Base-by-base conservation (phyloP, 2,329 filamentous ascomycete species). In the Phialophora expanda region DNA sequence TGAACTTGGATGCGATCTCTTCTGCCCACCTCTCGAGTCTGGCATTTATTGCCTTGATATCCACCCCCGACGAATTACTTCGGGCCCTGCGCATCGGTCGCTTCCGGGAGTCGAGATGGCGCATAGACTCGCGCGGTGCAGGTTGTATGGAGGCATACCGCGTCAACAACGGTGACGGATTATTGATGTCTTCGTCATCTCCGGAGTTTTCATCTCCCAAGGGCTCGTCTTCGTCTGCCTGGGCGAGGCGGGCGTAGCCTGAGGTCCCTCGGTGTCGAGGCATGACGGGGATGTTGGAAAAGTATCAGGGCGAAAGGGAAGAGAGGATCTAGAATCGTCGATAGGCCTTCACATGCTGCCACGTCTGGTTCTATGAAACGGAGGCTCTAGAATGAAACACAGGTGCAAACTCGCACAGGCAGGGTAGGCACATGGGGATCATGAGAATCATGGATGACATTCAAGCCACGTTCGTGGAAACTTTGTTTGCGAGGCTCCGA, bases 1-100 rank as follows among this genome's bases (percentile, higher is more conserved):
- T 98, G 85, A 99, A 98, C 74, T 96, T 95, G 72, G 92, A 91
- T 32, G 95, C 93, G 74, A 99, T 98, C 80, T 99, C 95, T 73
- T 98, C 95, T 17, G 95, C 95, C 95, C 95, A 99, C 76, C 91
- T 86, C 80, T 99, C 95, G 28, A 99, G 82, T 26, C 95, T 86
- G 66, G 94, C 93, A 78, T 99, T 99, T 79, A 99, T 98, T 66
- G 95, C 95, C 77, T 98, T 98, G 76, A 99, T 91, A 75, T 99
- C 95, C 20, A 99, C 94, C 2, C 93, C 94, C 22, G 92, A 92
- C 73, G 80, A 85, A 74, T 93, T 95, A 75, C 91, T 90, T 70
- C 88, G 84, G 67, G 82, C 79, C 59, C 87, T 83, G 69, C 84
- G 80, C 80, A 82, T 75, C 73, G 80, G 72, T 79, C 79, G 69